These are phyloP conservation scores for Crithidia brevicula DNA, from an alignment of 208 protist species.

Conservation along the genomic window DNA sequence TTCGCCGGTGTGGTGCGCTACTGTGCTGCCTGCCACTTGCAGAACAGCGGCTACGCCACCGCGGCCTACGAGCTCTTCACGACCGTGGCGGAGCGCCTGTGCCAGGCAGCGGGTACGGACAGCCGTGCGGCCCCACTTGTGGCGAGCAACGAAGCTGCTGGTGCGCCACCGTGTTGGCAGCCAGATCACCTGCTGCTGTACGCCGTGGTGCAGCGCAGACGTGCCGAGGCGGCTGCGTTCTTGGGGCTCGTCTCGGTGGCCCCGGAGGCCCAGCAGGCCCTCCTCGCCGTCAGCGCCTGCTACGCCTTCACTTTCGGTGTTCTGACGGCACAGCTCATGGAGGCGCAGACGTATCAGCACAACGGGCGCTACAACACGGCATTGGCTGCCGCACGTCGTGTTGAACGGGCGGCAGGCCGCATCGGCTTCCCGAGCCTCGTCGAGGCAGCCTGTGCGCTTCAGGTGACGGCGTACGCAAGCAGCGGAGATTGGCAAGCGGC, in stretches of 20 bases:
- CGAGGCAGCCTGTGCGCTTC: conserved; percentile 20
- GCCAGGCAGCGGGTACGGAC: conserved; percentile 6
- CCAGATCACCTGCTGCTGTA: conserved; percentile 77
- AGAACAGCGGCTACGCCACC: conserved; percentile 51
- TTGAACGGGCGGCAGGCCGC: conserved; percentile 34
- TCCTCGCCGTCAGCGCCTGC: conserved; percentile 45
- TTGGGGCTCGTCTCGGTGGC: conserved; percentile 46
- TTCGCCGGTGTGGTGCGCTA: conserved; percentile 55
- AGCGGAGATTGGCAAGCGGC: conserved; percentile 18
- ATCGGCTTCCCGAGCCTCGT: conserved; percentile 48
- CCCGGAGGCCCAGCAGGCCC: conserved; percentile 25
- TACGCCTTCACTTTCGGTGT: conserved; percentile 72
- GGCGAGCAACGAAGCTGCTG: too few species aligned
- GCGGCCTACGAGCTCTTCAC: conserved; percentile 70
- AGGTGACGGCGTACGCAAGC: conserved; percentile 17
- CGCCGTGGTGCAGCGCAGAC: conserved; percentile 55
- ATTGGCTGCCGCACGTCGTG: conserved; percentile 27
- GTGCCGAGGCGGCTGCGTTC: conserved; percentile 62
- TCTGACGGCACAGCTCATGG: conserved; percentile 57
- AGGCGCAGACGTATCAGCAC: conserved; percentile 41
- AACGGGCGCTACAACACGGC: conserved; percentile 42
- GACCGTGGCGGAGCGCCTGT: conserved; percentile 36
- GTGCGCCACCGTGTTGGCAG: conserved; percentile 44
- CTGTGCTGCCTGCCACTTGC: conserved; percentile 47
- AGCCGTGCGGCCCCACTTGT: too few species aligned